Evolutionary conservation across 2,329 filamentous ascomycete species (phyloP).

Genomic region (Zymoseptoria crescenta): DNA sequence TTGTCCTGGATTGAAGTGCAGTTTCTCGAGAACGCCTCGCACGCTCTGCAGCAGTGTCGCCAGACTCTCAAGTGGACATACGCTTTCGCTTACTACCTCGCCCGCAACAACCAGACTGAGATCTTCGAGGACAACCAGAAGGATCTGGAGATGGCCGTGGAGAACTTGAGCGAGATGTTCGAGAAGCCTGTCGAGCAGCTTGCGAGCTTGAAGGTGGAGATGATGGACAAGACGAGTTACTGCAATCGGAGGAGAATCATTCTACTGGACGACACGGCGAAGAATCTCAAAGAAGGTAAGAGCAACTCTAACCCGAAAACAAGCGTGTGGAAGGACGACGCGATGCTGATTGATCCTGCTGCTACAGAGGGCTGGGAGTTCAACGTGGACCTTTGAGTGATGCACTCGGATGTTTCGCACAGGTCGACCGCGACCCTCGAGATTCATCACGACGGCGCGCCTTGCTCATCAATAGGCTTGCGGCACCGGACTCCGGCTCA

Average conservation of each 20-base stretch:
- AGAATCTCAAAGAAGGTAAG: conserved; percentile 81
- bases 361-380: conserved; percentile 30
- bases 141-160: conserved; percentile 93
- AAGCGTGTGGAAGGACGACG: not conserved
- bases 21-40: conserved; percentile 86
- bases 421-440: not conserved
- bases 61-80: conserved; percentile 99
- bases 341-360: conserved; percentile 3
- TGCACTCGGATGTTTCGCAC: not conserved
- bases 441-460: not conserved
- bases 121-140: conserved; percentile 99
- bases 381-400: conserved; percentile 23
- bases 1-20: conserved; percentile 99
- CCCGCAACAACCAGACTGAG: conserved; percentile 86
- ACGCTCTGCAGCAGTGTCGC: conserved; percentile 91
- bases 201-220: conserved; percentile 82
- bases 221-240: conserved; percentile 97
- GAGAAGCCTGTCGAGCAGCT: conserved; percentile 91
- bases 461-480: too few relatives aligned
- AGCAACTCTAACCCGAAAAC: conserved; percentile 14
- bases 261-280: conserved; percentile 81
- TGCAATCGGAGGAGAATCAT: conserved; percentile 90
- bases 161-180: conserved; percentile 97
- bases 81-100: conserved; percentile 96
- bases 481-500: too few relatives aligned